phyloP scores from a whole-genome alignment of 1,284 basidiomycete genomes.

The Sutorius eximius region DNA sequence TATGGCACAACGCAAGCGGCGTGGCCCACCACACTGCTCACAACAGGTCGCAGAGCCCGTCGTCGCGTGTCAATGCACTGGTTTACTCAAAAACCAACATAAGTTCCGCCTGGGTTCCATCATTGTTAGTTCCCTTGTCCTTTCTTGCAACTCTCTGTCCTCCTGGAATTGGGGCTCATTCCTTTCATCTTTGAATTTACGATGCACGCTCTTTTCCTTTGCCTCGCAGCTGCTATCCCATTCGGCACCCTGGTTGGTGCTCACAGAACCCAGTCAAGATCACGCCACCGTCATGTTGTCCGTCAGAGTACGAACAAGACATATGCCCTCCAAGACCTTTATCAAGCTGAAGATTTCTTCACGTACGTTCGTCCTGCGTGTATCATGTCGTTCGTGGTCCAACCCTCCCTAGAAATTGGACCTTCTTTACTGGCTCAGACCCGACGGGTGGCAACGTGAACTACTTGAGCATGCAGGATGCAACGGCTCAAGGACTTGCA shows the following conservation, averaged over 20 bases:
- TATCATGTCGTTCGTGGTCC: neutral
- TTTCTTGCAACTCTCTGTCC: slow-evolving; percentile 1
- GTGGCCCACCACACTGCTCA: neutral
- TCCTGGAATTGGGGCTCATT: slow-evolving; percentile 1
- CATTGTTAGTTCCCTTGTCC: neutral
- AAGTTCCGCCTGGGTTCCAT: neutral
- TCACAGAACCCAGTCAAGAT: slow-evolving; percentile 14
- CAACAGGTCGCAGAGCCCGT: neutral
- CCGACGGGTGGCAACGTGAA: slow-evolving; percentile 67
- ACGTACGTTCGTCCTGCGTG: slow-evolving; percentile 19
- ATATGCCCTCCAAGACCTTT: slow-evolving; percentile 27
- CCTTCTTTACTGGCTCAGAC: slow-evolving; percentile 60
- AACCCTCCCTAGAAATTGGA: slow-evolving; percentile 48
- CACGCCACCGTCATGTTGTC: slow-evolving; percentile 28
- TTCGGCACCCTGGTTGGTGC: slow-evolving; percentile 37
- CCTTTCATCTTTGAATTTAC: slow-evolving; percentile 13
- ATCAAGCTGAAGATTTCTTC: slow-evolving; percentile 34
- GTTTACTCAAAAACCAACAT: neutral
- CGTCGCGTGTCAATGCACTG: slow-evolving; percentile 6
- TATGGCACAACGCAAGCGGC: slow-evolving; percentile 19
- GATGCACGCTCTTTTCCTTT: slow-evolving; percentile 31
- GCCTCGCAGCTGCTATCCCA: slow-evolving; percentile 19
- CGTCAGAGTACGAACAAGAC: slow-evolving; percentile 22
- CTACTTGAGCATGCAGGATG: slow-evolving; percentile 49
- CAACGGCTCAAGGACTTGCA: slow-evolving; percentile 52